Base-by-base conservation (phyloP, 2,329 filamentous ascomycete genomes). In the Aspergillus caelatus region DNA sequence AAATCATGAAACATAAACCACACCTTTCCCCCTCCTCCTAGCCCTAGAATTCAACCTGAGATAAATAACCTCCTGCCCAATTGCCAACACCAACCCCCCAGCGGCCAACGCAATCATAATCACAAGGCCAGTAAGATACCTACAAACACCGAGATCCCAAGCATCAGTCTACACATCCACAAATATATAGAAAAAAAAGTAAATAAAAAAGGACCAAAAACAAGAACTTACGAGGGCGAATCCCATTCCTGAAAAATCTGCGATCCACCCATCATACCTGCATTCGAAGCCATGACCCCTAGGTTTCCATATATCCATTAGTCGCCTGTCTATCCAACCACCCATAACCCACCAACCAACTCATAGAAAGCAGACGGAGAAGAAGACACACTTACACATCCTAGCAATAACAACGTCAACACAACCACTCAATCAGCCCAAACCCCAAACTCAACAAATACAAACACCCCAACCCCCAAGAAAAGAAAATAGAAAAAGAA, bases 231-330 rank as follows among this genome's bases (percentile, higher is more conserved):
- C 26, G 73, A 78, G 71, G 81, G 79, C 3, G 82, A 80, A 21
- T 75, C 70, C 66, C 84, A 81, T 12, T 74, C 69, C 1, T 78
- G 77, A 60, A 84, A 85, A 43, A 84, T 84, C 65, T 84, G 83
- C 10, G 82, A 81, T 0, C 83, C 83, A 0, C 79, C 80, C 82
- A 85, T 84, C 59, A 85, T 64, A 0, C 83, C 83, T 14, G 73
- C 78, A 9, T 83, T 84, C 3, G 83, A 82, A n/a, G 75, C 79
- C 82, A 85, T 84, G 2, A 85, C 83, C 21, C 46, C 58, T 60
- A 12, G 14, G 32, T 36, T 36, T 36, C 5, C 34, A 16, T 16
- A 36, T 36, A 2, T 2, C 5, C 14, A 16, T 36, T 16, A 36
- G 34, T 14, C 2, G 2, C 26, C 26, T 26, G 4, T 3, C 34